Conservation (phyloP, 2,329 filamentous ascomycete species). For the Diaporthe citri region DNA sequence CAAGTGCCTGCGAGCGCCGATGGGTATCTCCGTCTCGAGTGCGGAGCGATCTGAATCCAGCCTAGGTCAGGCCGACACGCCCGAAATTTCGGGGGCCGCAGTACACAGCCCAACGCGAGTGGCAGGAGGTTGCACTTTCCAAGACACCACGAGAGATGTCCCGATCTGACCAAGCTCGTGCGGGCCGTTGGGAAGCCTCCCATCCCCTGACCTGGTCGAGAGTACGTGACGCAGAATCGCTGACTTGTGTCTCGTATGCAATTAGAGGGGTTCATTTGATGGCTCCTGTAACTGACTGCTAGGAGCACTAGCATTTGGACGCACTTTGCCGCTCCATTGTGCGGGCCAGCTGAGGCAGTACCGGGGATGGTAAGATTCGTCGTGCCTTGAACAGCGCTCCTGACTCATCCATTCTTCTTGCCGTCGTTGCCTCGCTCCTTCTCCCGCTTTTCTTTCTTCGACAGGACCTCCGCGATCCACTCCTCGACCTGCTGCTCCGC, state of each 20-base stretch:
- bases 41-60: conserved; percentile 13
- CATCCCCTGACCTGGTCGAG: not conserved
- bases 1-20: not conserved
- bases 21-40: not conserved
- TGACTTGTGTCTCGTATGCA: not conserved
- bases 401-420: conserved; percentile 48
- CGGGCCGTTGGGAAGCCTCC: not conserved
- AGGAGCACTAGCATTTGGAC: not conserved
- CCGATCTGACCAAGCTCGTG: not conserved
- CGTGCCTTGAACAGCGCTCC: not conserved
- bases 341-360: not conserved
- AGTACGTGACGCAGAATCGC: not conserved
- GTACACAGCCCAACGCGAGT: not conserved
- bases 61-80: not conserved
- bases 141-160: not conserved
- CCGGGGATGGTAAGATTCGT: not conserved
- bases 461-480: conserved; percentile 71
- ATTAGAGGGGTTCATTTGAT: conserved; percentile 11
- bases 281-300: not conserved
- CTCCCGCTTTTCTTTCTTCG: conserved; percentile 65
- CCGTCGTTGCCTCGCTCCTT: conserved; percentile 40
- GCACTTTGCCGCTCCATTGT: not conserved
- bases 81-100: too few relatives aligned
- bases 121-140: not conserved
- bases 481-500: conserved; percentile 73